phyloP scores from a whole-genome alignment of 2,329 filamentous ascomycete genomes.

The Metarhizium sp. region DNA sequence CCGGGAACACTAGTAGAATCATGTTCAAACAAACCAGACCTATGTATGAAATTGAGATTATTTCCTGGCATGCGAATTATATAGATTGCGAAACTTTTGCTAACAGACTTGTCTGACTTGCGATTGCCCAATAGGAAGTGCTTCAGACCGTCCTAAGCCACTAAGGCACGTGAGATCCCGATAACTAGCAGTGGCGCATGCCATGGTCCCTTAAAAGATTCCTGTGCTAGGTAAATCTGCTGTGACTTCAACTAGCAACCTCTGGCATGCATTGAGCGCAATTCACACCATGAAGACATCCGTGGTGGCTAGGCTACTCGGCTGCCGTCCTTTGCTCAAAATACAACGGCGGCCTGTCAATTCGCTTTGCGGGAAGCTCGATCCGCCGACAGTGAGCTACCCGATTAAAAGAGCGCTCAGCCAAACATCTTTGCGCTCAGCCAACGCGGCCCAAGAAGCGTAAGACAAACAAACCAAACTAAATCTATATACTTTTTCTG shows the following conservation, averaged over 20 bases:
- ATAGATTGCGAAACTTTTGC: too few relatives aligned
- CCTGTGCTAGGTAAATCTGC: conserved; percentile 4
- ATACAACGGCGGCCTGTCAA: conserved; percentile 7
- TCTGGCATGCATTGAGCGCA: neutral
- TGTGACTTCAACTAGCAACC: neutral
- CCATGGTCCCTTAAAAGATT: conserved; percentile 14
- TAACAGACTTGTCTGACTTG: too few relatives aligned
- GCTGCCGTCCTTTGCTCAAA: conserved; percentile 25
- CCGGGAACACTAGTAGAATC: neutral
- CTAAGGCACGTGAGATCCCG: neutral
- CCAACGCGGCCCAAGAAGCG: conserved; percentile 32
- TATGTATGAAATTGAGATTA: too few relatives aligned
- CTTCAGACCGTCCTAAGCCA: neutral
- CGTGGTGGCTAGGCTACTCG: conserved; percentile 30
- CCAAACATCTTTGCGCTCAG: conserved; percentile 18
- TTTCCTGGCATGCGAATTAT: neutral
- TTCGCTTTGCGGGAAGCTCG: conserved; percentile 11
- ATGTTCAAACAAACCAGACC: too few relatives aligned
- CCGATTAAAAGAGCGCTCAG: conserved; percentile 17
- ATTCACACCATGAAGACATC: conserved; percentile 28
- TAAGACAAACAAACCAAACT: conserved; percentile 13
- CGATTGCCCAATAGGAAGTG: neutral
- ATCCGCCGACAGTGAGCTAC: neutral
- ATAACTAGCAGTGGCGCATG: neutral
- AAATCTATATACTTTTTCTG: neutral